A percentile compares a stretch with the other conserved stretches of the same genome.
Evolutionary conservation across 192 early-diverging fungal genomes (phyloP).

Genomic region (Backusella westeae): DNA sequence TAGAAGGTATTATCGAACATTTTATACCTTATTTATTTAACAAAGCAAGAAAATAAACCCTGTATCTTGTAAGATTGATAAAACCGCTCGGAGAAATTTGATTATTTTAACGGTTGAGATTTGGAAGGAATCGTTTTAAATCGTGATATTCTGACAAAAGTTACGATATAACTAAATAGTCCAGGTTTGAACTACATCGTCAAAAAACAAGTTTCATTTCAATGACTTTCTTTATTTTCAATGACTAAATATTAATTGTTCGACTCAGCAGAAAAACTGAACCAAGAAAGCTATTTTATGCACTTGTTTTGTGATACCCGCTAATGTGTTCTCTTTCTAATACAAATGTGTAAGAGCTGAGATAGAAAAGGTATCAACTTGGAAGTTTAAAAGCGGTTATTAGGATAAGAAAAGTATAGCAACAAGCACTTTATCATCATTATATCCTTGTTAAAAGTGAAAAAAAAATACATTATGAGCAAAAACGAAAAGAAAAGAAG

Average conservation of each 20-base stretch:
- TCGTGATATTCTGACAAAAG: neutral
- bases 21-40: neutral
- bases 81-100: neutral
- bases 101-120: neutral
- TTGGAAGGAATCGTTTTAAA: neutral
- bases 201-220: neutral
- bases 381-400: neutral
- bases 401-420: neutral
- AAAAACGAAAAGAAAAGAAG: neutral
- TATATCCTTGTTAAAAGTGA: neutral
- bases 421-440: neutral
- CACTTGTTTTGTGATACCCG: neutral
- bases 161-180: neutral
- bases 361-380: neutral
- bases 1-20: neutral
- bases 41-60: no score
- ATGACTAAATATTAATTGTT: neutral
- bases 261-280: neutral
- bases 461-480: neutral
- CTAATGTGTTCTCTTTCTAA: neutral
- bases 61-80: neutral
- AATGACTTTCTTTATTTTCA: neutral
- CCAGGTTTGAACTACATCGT: neutral
- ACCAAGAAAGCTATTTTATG: neutral
- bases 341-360: neutral